phyloP scores from a whole-genome alignment of 352 stramenopile genomes.

The Globisporangium middletonii region DNA sequence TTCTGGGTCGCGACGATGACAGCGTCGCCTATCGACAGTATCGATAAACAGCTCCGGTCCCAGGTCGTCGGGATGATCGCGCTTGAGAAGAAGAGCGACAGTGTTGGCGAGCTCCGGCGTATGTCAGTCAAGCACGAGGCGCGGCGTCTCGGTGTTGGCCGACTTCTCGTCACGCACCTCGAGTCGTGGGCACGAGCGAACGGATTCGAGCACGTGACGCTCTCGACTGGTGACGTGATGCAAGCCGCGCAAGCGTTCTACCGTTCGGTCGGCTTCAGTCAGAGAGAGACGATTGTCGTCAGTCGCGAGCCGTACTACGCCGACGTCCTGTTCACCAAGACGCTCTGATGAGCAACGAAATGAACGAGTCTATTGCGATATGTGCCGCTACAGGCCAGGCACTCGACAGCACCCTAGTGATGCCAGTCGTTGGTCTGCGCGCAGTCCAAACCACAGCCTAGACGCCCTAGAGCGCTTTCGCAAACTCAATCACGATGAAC shows the following conservation, averaged over 20 bases:
- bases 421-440: no score
- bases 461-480: constrained; percentile 23
- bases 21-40: no score
- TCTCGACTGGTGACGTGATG: constrained; percentile 28
- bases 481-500: constrained; percentile 25
- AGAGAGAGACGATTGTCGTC: no score
- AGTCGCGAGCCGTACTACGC: no score
- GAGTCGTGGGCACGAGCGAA: constrained; percentile 29
- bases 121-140: constrained; percentile 37
- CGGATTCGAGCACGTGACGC: constrained; percentile 21
- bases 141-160: constrained; percentile 28
- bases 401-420: no score
- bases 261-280: constrained; percentile 15
- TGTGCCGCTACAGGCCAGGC: not conserved
- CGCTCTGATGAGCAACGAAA: not conserved
- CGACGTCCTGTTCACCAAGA: no score
- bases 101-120: constrained; percentile 24
- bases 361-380: not conserved
- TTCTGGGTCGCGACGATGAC: constrained; percentile 29
- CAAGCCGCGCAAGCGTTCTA: constrained; percentile 24
- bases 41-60: no score
- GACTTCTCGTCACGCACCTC: constrained; percentile 25
- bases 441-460: not conserved
- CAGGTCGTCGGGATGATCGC: constrained; percentile 19
- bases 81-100: constrained; percentile 13